Evolutionary conservation across 371 early-diverging fungal species (phyloP), one percentile per base, ranked within the genome.

Genomic region (Lichtheimia ramosa): DNA sequence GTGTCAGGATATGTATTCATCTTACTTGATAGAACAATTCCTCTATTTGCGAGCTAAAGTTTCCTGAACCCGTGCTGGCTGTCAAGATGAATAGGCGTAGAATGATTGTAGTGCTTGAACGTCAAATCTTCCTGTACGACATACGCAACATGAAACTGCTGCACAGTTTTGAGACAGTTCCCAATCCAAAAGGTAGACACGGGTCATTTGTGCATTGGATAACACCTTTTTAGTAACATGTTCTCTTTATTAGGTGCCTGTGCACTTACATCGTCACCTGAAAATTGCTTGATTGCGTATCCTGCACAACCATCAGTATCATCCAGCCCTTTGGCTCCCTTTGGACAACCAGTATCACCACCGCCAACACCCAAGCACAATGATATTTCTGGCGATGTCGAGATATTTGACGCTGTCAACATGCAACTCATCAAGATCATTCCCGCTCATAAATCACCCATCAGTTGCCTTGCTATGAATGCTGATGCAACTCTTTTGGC

Each of bases 141-240:
- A 94, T 96, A 43, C 85, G 89, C 71, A 97, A 96, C 73, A 98
- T 98, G 97, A 95, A 94, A 68, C 82, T 96, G 3, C 77, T 96
- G 40, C 93, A 95, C 65, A 95, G 94, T 0, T 93, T 98, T 61
- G 96, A 98, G 39, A 97, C 96, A 5, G 88, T 86, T 51, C 92
- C 93, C 4, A 96, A 96, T 66, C 94, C 94, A 6, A 69, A 85
- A 65, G 92, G 93, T 92, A 82, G 50, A 58, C 28, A 15, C 14
- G 27, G 34, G 21, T 20, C 34, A 39, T 21, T 48, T 34, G 34
- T 34, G 34, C 34, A 34, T n/a, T 34, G 10, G 34, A 34, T 8
- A 34, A 8, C 10, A 6, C 34, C 1, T 10, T 8, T 34, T 34
- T 25, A 40, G 34, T 51, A 62, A 85, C 88, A 75, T 43, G 87